Conservation (phyloP, 1,284 basidiomycete genomes). For the Ganoderma meredithae region DNA sequence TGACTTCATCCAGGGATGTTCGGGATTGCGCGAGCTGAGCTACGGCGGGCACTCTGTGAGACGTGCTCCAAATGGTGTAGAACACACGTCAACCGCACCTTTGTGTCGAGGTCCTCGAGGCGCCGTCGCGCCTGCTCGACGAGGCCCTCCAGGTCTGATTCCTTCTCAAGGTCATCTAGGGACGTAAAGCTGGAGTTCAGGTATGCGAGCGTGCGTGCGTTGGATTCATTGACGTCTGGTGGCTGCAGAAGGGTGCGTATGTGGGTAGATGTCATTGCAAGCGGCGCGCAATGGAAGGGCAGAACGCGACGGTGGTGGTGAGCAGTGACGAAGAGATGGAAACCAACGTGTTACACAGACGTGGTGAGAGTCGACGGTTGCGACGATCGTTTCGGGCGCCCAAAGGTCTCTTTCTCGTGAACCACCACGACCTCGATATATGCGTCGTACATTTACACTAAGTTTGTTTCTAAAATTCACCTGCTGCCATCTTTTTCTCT, state of each 20-base stretch:
- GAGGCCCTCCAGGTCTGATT: conserved; percentile 48
- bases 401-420: not conserved
- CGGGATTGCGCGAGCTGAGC: conserved; percentile 68
- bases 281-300: not conserved
- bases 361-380: too few species aligned
- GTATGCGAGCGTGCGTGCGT: conserved; percentile 48
- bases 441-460: not conserved
- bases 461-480: conserved; percentile 4
- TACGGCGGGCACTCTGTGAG: conserved; percentile 42
- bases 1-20: conserved; percentile 50
- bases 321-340: not conserved
- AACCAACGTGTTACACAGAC: not conserved
- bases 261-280: conserved; percentile 57
- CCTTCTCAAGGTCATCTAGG: conserved; percentile 47
- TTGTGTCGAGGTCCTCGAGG: conserved; percentile 36
- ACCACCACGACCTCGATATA: not conserved
- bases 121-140: conserved; percentile 38
- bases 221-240: conserved; percentile 52
- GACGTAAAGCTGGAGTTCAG: conserved; percentile 57
- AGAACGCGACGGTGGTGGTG: not conserved
- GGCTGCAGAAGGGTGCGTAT: conserved; percentile 58
- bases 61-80: not conserved
- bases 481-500: conserved; percentile 44
- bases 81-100: conserved; percentile 35
- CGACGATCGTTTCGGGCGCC: not conserved